These are phyloP conservation scores for Phialocephala subalpina DNA, from an alignment of 2,329 filamentous ascomycete species.

Conservation along the genomic window DNA sequence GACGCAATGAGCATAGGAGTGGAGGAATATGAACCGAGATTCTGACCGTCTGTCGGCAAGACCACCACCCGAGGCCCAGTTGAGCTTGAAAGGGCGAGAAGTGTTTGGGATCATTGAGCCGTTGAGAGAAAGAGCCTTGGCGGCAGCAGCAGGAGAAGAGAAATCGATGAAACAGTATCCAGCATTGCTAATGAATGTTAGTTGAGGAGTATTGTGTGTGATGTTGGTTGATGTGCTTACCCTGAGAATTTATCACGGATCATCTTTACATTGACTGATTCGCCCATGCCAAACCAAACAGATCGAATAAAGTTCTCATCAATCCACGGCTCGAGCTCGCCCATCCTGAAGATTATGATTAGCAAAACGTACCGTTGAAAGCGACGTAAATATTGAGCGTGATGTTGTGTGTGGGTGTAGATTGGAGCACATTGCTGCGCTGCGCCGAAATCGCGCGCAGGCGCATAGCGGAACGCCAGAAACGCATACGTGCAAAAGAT, in stretches of 20 bases:
- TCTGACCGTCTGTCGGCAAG: constrained; percentile 88
- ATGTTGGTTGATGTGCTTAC: constrained; percentile 58
- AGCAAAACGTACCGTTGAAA: constrained; percentile 36
- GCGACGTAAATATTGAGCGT: constrained; percentile 53
- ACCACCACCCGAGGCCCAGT: constrained; percentile 98
- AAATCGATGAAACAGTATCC: constrained; percentile 99
- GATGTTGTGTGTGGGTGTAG: background rate
- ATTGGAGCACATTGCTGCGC: background rate
- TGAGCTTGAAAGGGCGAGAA: constrained; percentile 94
- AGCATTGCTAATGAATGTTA: constrained; percentile 72
- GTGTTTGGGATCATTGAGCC: constrained; percentile 93
- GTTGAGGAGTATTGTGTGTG: constrained; percentile 15
- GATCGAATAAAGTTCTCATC: constrained; percentile 98
- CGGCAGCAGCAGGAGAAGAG: constrained; percentile 79
- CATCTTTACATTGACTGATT: constrained; percentile 98
- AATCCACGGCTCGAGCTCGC: constrained; percentile 98
- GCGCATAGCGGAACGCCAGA: background rate
- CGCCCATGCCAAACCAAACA: constrained; percentile 88
- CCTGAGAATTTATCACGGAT: constrained; percentile 99
- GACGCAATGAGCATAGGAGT: constrained; percentile 22
- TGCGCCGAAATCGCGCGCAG: background rate
- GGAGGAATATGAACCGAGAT: constrained; percentile 42
- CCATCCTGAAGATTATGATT: constrained; percentile 76
- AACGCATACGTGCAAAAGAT: background rate
- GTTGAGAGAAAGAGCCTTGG: constrained; percentile 90